Evolutionary conservation across 2,329 filamentous ascomycete species (phyloP), one percentile per base, ranked within the genome.

Genomic region (Neopestalotiopsis rosae): DNA sequence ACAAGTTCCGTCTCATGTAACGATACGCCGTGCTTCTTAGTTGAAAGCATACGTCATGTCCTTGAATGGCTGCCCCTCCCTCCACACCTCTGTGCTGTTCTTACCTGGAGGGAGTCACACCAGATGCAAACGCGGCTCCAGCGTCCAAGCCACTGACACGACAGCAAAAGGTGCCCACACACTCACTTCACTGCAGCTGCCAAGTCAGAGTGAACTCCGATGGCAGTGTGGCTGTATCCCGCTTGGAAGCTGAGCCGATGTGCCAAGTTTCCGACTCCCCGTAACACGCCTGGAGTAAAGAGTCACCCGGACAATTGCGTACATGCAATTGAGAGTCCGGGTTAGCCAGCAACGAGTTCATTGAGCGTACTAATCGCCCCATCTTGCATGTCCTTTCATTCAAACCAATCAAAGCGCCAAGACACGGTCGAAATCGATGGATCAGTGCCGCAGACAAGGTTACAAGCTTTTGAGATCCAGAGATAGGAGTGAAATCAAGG

Each of bases 251-350:
- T n/a, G 45, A 52, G n/a, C 17, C n/a, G 45, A 17, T 20, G 34
- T 32, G 59, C 63, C 63, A 66, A 57, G 63, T 66, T 66, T 57
- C 52, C n/a, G 42, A 24, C 17, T 24, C 30, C 45, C 24, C 24
- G 24, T 28, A 28, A 28, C 20, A 52, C 45, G 6, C 10, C 14
- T 52, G n/a, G 14, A 28, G 20, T 14, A 13, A 57, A 10, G 63
- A 66, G 63, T 66, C 63, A 66, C 38, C 30, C 63, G 63, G 63
- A 66, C 63, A 40, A n/a, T 38, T 66, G 63, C 63, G 63, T 57
- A 40, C 32, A 42, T 38, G 34, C 34, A 38, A 10, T 38, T 38
- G 34, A 38, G 34, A 38, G 34, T 38, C 34, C 34, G 34, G 34
- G 34, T 38, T 10, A 38, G 34, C 34, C 34, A 38, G 24, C 10